Percentiles rank a stretch among this genome's conserved stretches.
Conservation (phyloP, 805 yeast genomes). For the Brettanomyces anomalus region DNA sequence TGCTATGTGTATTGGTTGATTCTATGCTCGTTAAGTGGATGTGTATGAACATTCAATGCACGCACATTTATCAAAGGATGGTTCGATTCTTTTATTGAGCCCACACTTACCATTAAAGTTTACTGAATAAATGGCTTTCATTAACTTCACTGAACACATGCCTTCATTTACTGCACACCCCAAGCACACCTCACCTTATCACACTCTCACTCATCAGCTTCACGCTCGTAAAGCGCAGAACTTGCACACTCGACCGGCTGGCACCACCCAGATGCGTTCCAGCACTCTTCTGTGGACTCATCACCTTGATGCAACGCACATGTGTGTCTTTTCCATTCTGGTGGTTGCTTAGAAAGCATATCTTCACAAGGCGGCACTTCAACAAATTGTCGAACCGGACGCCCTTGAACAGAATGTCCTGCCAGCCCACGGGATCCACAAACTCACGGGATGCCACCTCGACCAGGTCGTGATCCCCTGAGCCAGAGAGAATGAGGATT, state of each 20-base stretch:
- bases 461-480: slow-evolving; percentile 67
- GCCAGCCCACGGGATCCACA: slow-evolving; percentile 73
- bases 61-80: no score
- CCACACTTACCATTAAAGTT: no score
- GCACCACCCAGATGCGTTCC: slow-evolving; percentile 12
- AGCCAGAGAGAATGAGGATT: slow-evolving; percentile 60
- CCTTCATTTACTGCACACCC: no score
- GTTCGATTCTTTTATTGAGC: no score
- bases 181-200: slow-evolving; percentile 14
- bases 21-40: no score
- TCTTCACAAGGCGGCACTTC: slow-evolving; percentile 56
- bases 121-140: no score
- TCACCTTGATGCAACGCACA: slow-evolving; percentile 62
- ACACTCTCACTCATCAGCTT: slow-evolving; percentile 25
- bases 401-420: slow-evolving; percentile 49
- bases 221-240: slow-evolving; percentile 25
- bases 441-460: slow-evolving; percentile 55
- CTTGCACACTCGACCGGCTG: slow-evolving; percentile 14
- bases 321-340: slow-evolving; percentile 97
- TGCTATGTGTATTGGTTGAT: no score
- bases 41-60: no score
- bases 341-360: slow-evolving; percentile 66
- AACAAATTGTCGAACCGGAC: slow-evolving; percentile 46
- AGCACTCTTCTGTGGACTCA: slow-evolving; percentile 31
- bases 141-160: no score